Percentiles rank a stretch among this genome's conserved stretches.
Evolutionary conservation across 495 filamentous ascomycete species (phyloP).

Genomic region (Penicillium simplicissimum): DNA sequence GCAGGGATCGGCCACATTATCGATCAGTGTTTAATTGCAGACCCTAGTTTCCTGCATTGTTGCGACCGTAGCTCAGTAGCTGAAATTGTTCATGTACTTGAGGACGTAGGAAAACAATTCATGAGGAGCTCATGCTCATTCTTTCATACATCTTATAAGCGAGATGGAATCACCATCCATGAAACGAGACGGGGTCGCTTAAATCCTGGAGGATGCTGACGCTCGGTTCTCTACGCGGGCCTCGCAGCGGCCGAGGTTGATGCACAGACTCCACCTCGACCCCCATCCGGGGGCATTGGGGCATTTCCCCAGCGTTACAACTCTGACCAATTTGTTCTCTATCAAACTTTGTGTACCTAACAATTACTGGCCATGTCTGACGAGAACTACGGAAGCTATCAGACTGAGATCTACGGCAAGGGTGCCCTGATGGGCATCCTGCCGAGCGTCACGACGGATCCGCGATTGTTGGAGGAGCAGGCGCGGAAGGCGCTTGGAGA

Average conservation of each 20-base stretch:
- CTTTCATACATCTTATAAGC: neutral
- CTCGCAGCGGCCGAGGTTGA: conserved; percentile 10
- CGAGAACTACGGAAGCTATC: conserved; percentile 47
- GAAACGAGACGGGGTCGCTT: neutral
- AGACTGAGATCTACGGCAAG: conserved; percentile 50
- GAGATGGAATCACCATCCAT: neutral
- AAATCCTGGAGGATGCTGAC: neutral
- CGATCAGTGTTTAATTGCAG: neutral
- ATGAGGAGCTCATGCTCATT: neutral
- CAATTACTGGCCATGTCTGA: conserved; percentile 31
- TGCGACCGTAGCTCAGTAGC: neutral
- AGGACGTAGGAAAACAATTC: neutral
- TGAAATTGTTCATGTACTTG: no score
- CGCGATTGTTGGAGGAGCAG: conserved; percentile 58
- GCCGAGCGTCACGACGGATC: conserved; percentile 60
- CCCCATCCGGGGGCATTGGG: conserved; percentile 5
- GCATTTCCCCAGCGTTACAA: conserved; percentile 10
- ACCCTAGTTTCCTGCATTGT: neutral
- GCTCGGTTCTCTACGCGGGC: neutral
- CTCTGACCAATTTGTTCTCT: neutral
- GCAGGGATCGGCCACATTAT: neutral
- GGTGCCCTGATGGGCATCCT: conserved; percentile 48
- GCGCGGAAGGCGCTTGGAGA: conserved; percentile 49
- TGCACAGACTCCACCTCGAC: conserved; percentile 10
- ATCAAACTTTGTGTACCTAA: neutral